phyloP scores from a whole-genome alignment of 805 yeast species.

The Jamesozyma piceae region DNA sequence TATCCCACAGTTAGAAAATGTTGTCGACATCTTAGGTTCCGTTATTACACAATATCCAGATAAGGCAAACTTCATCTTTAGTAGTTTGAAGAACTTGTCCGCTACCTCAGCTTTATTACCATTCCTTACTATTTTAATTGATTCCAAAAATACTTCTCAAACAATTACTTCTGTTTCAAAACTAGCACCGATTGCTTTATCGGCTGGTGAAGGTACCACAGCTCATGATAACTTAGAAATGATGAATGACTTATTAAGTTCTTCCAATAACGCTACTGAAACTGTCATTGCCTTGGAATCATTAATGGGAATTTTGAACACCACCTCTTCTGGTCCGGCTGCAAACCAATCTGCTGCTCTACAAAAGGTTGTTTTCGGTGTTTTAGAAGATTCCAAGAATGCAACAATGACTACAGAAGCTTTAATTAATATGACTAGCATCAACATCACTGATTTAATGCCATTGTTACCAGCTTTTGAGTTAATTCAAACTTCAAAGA shows the following conservation, averaged over 20 bases:
- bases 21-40: slow-evolving; percentile 21
- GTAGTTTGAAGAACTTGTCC: slow-evolving; percentile 19
- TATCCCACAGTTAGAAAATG: slow-evolving; percentile 24
- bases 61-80: slow-evolving; percentile 14
- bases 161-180: slow-evolving; percentile 21
- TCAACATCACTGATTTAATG: slow-evolving; percentile 16
- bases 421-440: slow-evolving; percentile 17
- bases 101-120: slow-evolving; percentile 24
- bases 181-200: slow-evolving; percentile 22
- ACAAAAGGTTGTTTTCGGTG: slow-evolving; percentile 13
- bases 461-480: slow-evolving; percentile 22
- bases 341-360: slow-evolving; percentile 6
- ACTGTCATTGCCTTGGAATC: slow-evolving; percentile 12
- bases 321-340: slow-evolving; percentile 4
- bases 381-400: slow-evolving; percentile 19
- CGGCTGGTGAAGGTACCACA: slow-evolving; percentile 8
- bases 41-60: slow-evolving; percentile 20
- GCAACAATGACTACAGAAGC: slow-evolving; percentile 20
- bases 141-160: slow-evolving; percentile 16
- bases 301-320: slow-evolving; percentile 8
- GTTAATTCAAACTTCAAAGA: slow-evolving; percentile 15
- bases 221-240: slow-evolving; percentile 11
- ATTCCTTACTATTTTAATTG: slow-evolving; percentile 21
- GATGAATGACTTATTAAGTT: slow-evolving; percentile 13
- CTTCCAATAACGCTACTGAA: slow-evolving; percentile 16